phyloP scores from a whole-genome alignment of 768 basidiomycete genomes.

The Podaxis rugospora region DNA sequence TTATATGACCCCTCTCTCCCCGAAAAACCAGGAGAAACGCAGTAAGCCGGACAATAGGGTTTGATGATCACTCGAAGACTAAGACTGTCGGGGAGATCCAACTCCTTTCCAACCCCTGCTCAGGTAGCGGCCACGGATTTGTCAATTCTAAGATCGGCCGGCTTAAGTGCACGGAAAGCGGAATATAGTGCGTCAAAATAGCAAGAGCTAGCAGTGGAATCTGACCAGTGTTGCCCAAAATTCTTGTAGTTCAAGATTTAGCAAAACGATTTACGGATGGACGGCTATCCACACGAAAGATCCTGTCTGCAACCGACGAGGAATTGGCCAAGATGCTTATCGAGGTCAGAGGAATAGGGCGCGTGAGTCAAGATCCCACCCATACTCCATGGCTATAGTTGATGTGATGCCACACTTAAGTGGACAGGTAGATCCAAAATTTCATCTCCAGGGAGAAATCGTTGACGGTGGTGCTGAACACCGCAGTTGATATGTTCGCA shows the following conservation, averaged over 20 bases:
- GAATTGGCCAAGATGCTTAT: slow-evolving; percentile 72
- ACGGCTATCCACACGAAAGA: slow-evolving; percentile 65
- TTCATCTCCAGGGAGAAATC: background rate
- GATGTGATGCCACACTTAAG: slow-evolving; percentile 23
- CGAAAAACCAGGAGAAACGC: slow-evolving; percentile 37
- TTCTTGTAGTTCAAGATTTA: slow-evolving; percentile 64
- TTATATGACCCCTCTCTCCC: slow-evolving; percentile 73
- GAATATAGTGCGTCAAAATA: slow-evolving; percentile 64
- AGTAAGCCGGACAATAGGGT: background rate
- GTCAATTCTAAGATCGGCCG: slow-evolving; percentile 60
- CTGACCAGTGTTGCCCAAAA: background rate
- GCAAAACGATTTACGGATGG: slow-evolving; percentile 80
- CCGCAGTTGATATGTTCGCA: slow-evolving; percentile 84
- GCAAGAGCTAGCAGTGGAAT: background rate
- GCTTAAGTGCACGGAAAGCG: slow-evolving; percentile 80
- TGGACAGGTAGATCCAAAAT: slow-evolving; percentile 50
- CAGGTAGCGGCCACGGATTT: slow-evolving; percentile 63
- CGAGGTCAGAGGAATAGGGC: slow-evolving; percentile 76
- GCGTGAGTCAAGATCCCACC: slow-evolving; percentile 34
- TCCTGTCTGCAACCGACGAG: slow-evolving; percentile 70
- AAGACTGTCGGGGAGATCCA: background rate
- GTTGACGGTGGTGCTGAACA: slow-evolving; percentile 6
- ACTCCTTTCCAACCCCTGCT: slow-evolving; percentile 63
- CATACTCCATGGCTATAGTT: background rate
- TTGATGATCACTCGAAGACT: background rate